These are phyloP conservation scores for Fraxinus dipetala DNA, from an alignment of 305 asterid genomes.

Conservation along the genomic window DNA sequence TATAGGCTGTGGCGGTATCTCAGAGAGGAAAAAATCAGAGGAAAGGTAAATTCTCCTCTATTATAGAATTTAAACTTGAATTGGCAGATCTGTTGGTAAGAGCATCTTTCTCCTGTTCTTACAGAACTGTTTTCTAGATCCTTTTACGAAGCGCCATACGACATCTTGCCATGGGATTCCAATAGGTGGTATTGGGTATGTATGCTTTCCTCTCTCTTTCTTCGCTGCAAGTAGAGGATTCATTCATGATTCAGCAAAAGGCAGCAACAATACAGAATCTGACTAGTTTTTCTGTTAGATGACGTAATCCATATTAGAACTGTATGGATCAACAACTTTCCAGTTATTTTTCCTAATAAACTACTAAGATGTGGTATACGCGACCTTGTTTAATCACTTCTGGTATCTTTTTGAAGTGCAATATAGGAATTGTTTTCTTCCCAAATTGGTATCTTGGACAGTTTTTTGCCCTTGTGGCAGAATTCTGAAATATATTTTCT, in stretches of 20 bases:
- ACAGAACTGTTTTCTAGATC: conserved; percentile 73
- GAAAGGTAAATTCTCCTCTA: conserved; percentile 34
- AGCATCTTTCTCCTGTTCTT: conserved; percentile 27
- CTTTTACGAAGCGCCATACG: conserved; percentile 64
- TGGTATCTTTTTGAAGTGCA: background rate
- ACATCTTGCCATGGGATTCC: conserved; percentile 95
- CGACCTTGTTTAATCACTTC: background rate
- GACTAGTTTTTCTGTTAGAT: background rate
- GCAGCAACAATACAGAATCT: background rate
- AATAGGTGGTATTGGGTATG: conserved; percentile 92
- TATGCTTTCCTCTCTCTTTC: conserved; percentile 16
- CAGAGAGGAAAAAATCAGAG: conserved; percentile 45
- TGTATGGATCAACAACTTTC: background rate
- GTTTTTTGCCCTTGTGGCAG: background rate
- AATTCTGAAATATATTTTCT: background rate
- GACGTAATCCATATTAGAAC: background rate
- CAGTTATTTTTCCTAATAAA: background rate
- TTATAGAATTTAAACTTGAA: conserved; percentile 20
- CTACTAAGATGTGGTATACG: background rate
- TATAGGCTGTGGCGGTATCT: conserved; percentile 70
- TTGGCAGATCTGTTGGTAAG: conserved; percentile 8
- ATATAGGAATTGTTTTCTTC: background rate
- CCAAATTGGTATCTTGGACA: background rate
- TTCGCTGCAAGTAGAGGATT: background rate
- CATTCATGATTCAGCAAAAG: conserved; percentile 6